Evolutionary conservation across 148 eudicot species (phyloP).

Genomic region (Silene latifolia): DNA sequence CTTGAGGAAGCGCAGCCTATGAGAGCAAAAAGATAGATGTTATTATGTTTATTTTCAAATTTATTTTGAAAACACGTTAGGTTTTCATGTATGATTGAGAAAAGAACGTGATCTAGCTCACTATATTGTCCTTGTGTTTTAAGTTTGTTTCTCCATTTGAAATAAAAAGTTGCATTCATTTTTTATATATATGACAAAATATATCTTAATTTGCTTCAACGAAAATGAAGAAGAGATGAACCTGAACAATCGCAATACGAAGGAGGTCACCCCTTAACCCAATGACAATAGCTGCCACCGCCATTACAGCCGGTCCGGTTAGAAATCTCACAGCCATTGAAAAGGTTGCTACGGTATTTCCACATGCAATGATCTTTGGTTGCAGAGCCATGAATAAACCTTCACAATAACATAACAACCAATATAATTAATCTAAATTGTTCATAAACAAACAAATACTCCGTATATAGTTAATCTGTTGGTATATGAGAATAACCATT

Average conservation of each 20-base stretch:
- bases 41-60: background rate
- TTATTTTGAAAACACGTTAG: background rate
- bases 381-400: slow-evolving; percentile 95
- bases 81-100: too few species aligned
- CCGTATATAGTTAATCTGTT: too few species aligned
- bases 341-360: slow-evolving; percentile 67
- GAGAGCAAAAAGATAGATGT: slow-evolving; percentile 1
- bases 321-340: slow-evolving; percentile 83
- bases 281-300: slow-evolving; percentile 64
- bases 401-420: slow-evolving; percentile 16
- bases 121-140: background rate
- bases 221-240: background rate
- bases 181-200: too few species aligned
- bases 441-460: too few species aligned
- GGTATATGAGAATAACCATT: too few species aligned
- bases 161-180: too few species aligned
- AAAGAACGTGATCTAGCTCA: background rate
- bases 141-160: too few species aligned
- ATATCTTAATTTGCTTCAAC: too few species aligned
- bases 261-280: slow-evolving; percentile 84
- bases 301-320: slow-evolving; percentile 86
- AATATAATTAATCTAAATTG: background rate
- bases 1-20: slow-evolving; percentile 95
- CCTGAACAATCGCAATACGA: slow-evolving; percentile 85
- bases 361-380: slow-evolving; percentile 90